phyloP scores from a whole-genome alignment of 2,329 filamentous ascomycete species.

The Neonectria faginata region DNA sequence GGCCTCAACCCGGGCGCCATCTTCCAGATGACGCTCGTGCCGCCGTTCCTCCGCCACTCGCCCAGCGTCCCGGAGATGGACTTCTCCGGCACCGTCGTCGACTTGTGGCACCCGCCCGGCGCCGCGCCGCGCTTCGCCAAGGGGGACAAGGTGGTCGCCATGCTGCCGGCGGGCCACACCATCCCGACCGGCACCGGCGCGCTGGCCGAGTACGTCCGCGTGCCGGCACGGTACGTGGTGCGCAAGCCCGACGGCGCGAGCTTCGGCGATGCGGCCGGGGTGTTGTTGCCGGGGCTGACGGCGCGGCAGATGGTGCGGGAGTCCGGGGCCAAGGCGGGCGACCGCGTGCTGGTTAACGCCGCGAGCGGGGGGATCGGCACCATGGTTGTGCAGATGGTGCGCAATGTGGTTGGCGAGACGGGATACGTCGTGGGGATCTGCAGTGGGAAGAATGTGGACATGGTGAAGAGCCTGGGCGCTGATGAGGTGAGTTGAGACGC shows the following conservation, averaged over 20 bases:
- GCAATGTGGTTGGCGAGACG: slow-evolving; percentile 51
- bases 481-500: slow-evolving; percentile 55
- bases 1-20: slow-evolving; percentile 60
- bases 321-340: slow-evolving; percentile 53
- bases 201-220: slow-evolving; percentile 54
- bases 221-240: slow-evolving; percentile 50
- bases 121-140: slow-evolving; percentile 39
- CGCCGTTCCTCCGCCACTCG: slow-evolving; percentile 51
- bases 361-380: slow-evolving; percentile 64
- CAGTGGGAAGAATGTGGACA: slow-evolving; percentile 57
- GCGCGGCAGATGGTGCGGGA: slow-evolving; percentile 54
- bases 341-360: slow-evolving; percentile 61
- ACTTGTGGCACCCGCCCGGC: slow-evolving; percentile 48
- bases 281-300: slow-evolving; percentile 54
- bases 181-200: slow-evolving; percentile 53
- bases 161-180: slow-evolving; percentile 50
- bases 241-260: slow-evolving; percentile 47
- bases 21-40: slow-evolving; percentile 56
- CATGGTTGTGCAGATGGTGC: slow-evolving; percentile 58
- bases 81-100: slow-evolving; percentile 55
- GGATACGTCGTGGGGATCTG: slow-evolving; percentile 62
- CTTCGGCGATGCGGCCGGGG: slow-evolving; percentile 52
- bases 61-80: slow-evolving; percentile 57
- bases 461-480: slow-evolving; percentile 61
- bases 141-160: slow-evolving; percentile 54